phyloP scores from a whole-genome alignment of 2,329 filamentous ascomycete species.

The Cladophialophora exuberans region DNA sequence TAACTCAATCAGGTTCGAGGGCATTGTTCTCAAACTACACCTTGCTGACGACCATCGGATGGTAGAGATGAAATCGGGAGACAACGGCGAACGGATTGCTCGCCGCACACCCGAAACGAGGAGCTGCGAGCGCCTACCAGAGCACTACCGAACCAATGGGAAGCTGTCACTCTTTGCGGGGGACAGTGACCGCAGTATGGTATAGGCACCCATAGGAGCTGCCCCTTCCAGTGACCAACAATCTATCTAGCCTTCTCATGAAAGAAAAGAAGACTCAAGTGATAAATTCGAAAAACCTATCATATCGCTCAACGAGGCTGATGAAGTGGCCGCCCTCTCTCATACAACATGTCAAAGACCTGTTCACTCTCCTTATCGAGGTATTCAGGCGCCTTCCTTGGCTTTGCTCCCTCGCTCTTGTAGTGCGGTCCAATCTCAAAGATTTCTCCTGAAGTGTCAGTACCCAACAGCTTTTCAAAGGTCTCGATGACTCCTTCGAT shows the following conservation, averaged over 20 bases:
- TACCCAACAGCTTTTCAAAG: conserved; percentile 43
- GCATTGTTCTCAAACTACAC: too few relatives aligned
- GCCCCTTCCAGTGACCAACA: too few relatives aligned
- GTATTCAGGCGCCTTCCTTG: conserved; percentile 16
- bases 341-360: conserved; percentile 25
- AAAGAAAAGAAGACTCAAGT: too few relatives aligned
- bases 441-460: conserved; percentile 44
- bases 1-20: too few relatives aligned
- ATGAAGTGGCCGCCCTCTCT: conserved; percentile 21
- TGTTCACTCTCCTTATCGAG: conserved; percentile 27
- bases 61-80: not conserved
- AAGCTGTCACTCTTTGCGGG: too few relatives aligned
- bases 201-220: too few relatives aligned
- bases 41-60: not conserved
- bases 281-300: not conserved
- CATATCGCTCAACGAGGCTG: conserved; percentile 22
- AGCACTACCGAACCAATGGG: too few relatives aligned
- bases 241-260: too few relatives aligned
- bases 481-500: conserved; percentile 47
- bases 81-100: conserved; percentile 27
- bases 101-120: conserved; percentile 15
- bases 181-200: too few relatives aligned
- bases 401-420: conserved; percentile 26
- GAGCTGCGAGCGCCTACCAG: not conserved
- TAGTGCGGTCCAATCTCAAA: conserved; percentile 46